Conservation (phyloP, 345 rosid genomes). For the Firmiana major region DNA sequence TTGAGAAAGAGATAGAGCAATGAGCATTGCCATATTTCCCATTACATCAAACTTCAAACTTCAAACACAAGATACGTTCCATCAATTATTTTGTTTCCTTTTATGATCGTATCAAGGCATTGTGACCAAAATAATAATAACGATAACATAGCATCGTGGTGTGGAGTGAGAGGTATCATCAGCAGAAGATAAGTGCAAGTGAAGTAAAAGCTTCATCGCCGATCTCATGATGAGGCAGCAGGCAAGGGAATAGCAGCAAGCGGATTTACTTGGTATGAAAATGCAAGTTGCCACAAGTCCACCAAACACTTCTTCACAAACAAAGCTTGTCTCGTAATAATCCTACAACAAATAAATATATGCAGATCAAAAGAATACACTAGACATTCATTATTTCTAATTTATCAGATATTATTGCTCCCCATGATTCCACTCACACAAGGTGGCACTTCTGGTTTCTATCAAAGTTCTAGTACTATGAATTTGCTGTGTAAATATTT, state of each 20-base stretch:
- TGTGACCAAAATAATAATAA: background rate
- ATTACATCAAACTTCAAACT: background rate
- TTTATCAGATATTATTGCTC: background rate
- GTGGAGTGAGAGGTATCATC: background rate
- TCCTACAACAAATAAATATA: constrained; percentile 35
- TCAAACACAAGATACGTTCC: background rate
- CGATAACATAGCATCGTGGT: background rate
- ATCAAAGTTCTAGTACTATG: background rate
- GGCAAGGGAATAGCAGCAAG: constrained; percentile 85
- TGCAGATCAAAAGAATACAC: background rate
- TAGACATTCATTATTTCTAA: background rate
- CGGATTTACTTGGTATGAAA: constrained; percentile 90
- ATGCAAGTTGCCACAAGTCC: constrained; percentile 87
- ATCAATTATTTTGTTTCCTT: background rate
- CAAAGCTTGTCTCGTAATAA: constrained; percentile 36
- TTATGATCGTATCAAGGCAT: background rate
- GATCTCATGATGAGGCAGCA: constrained; percentile 19
- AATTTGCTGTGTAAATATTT: background rate
- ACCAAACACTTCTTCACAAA: constrained; percentile 49
- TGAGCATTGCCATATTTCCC: too few relatives aligned
- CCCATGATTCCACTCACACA: background rate
- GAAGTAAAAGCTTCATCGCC: background rate
- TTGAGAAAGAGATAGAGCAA: too few relatives aligned
- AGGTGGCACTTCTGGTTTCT: background rate
- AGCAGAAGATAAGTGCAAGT: background rate